phyloP scores from a whole-genome alignment of 169 alveolate genomes.

The Plasmodium relictum region DNA sequence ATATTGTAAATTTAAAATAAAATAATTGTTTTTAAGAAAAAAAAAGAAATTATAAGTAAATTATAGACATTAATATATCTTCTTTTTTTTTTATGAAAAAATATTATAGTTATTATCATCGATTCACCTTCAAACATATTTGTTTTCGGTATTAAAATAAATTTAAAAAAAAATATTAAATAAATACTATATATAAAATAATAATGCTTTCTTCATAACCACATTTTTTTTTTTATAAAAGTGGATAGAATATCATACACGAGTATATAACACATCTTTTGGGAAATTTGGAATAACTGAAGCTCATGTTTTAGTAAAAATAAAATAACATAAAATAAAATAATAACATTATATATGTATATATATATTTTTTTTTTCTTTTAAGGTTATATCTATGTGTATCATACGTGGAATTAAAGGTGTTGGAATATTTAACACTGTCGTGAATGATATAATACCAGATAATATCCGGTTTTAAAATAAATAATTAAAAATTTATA shows the following conservation, averaged over 20 bases:
- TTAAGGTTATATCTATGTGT: conserved; percentile 51
- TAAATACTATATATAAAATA: neutral
- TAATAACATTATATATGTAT: neutral
- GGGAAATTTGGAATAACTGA: conserved; percentile 60
- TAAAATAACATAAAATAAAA: conserved; percentile 11
- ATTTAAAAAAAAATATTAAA: neutral
- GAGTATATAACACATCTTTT: conserved; percentile 40
- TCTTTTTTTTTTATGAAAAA: neutral
- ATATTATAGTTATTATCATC: conserved; percentile 14
- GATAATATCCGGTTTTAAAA: conserved; percentile 22
- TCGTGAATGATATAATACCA: conserved; percentile 35
- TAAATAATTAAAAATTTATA: conserved; percentile 12
- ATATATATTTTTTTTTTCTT: conserved; percentile 13
- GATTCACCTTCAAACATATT: conserved; percentile 25
- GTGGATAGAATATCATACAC: conserved; percentile 64
- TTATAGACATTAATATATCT: conserved; percentile 5
- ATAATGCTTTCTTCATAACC: neutral
- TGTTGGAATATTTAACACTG: conserved; percentile 13
- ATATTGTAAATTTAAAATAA: conserved; percentile 8
- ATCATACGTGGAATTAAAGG: conserved; percentile 65
- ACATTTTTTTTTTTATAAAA: neutral
- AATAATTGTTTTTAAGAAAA: neutral
- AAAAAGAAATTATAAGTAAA: neutral
- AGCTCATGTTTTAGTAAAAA: conserved; percentile 27
- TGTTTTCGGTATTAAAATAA: conserved; percentile 31